These are phyloP conservation scores for Priceomyces haplophilus DNA, from an alignment of 805 yeast genomes.

Conservation along the genomic window DNA sequence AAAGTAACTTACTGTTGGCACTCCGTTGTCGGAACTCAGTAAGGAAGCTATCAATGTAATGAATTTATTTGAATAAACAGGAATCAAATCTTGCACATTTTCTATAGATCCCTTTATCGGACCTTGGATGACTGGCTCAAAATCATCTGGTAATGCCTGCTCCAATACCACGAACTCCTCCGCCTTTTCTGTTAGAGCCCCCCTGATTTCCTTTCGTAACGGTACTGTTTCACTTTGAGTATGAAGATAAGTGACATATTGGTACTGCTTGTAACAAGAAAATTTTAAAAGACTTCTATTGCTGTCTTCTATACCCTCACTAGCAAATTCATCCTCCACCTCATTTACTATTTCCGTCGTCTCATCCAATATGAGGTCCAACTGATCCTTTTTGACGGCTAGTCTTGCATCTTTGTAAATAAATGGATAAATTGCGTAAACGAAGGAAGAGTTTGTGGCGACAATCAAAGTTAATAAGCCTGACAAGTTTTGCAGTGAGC, in stretches of 20 bases:
- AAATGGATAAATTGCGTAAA: constrained; percentile 31
- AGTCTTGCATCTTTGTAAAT: constrained; percentile 13
- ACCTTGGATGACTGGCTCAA: constrained; percentile 22
- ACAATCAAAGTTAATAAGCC: constrained; percentile 32
- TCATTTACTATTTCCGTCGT: constrained; percentile 6
- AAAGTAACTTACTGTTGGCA: constrained; percentile 12
- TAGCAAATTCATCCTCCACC: constrained; percentile 13
- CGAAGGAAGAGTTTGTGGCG: constrained; percentile 11
- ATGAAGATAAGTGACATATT: constrained; percentile 12
- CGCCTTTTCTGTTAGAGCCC: constrained; percentile 6
- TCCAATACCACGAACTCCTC: constrained; percentile 10
- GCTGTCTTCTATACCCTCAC: constrained; percentile 8
- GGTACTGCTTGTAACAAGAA: constrained; percentile 17
- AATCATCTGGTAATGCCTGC: constrained; percentile 10
- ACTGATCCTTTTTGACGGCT: constrained; percentile 13
- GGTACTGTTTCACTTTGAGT: constrained; percentile 12
- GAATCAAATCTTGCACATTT: constrained; percentile 13
- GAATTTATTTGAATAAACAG: constrained; percentile 11
- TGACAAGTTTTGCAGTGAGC: constrained; percentile 19
- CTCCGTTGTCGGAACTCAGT: constrained; percentile 4
- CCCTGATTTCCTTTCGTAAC: constrained; percentile 14
- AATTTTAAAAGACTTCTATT: constrained; percentile 13
- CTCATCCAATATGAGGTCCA: constrained; percentile 15
- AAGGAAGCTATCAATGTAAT: constrained; percentile 17
- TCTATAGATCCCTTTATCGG: constrained; percentile 15